Conservation (phyloP, 805 yeast genomes). For the Pachysolen tannophilus region DNA sequence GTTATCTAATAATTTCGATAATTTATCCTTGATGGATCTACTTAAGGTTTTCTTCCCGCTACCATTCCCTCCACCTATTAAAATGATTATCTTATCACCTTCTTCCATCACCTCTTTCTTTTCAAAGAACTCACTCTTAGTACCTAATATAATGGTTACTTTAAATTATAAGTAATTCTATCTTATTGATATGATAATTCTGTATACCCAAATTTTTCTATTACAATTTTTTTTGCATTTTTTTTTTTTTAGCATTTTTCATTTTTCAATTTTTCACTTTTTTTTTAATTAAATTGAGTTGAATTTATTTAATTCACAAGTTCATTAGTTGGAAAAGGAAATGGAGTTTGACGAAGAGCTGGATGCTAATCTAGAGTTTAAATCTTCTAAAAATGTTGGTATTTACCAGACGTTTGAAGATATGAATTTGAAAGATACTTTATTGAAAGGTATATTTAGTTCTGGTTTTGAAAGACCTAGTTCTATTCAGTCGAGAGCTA, state of each 20-base stretch:
- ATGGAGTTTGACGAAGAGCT: constrained; percentile 57
- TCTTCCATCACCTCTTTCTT: too few relatives aligned
- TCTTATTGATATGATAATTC: too few relatives aligned
- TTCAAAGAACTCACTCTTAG: too few relatives aligned
- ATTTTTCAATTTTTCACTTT: background rate
- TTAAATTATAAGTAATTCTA: too few relatives aligned
- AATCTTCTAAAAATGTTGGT: constrained; percentile 49
- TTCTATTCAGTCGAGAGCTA: constrained; percentile 77
- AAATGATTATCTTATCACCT: constrained; percentile 9
- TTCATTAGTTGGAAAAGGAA: too few relatives aligned
- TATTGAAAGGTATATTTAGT: constrained; percentile 60
- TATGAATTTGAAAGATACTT: constrained; percentile 59
- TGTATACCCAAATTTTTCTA: too few relatives aligned
- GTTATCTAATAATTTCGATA: constrained; percentile 12
- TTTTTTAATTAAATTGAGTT: too few relatives aligned
- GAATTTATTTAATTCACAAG: constrained; percentile 15
- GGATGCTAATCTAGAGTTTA: constrained; percentile 54
- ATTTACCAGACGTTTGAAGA: constrained; percentile 58
- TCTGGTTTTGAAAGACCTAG: constrained; percentile 80
- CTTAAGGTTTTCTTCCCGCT: constrained; percentile 21
- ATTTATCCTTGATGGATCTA: constrained; percentile 20
- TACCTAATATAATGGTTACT: too few relatives aligned
- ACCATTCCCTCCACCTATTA: constrained; percentile 28
- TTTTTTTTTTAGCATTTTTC: too few relatives aligned
- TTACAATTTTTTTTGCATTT: too few relatives aligned